Evolutionary conservation across 2,329 filamentous ascomycete genomes (phyloP), one percentile per base, ranked within the genome.

Genomic region (Stagonosporopsis cucurbitacearum): DNA sequence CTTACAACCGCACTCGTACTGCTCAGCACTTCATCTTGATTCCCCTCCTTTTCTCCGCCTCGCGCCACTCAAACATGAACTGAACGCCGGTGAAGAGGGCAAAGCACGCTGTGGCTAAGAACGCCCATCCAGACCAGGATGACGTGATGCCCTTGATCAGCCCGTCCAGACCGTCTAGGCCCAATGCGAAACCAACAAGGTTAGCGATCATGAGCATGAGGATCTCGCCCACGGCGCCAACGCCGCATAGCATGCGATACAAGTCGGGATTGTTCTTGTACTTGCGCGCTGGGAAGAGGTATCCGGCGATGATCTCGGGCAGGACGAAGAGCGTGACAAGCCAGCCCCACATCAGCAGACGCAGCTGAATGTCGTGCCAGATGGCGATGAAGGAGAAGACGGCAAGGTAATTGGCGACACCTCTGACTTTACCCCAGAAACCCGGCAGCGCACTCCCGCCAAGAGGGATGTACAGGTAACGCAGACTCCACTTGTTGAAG

Each of bases 151-250:
- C 88, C 54, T 82, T 80, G 9, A 96, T 73, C 45, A 98, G 86
- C 26, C 84, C 89, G 74, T 90, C 85, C 70, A 98, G 66, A 0
- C 96, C 95, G 70, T 99, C 95, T 45, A 97, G 64, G 0, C 96
- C 96, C 12, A 99, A 84, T 0, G 94, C 95, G 76, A 98, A 99
- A 0, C 95, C 95, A 11, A 99, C 92, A 17, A 99, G 79, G 72
- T 99, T 99, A 15, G 94, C 95, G 40, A 85, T 84, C 84, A 98
- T 96, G 90, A 99, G 95, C 89, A 97, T 92, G 43, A 98, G 78
- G 22, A 96, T 84, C 66, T 97, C 97, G 0, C 78, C 85, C 3
- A 97, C 91, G 0, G 87, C 91, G 2, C 94, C 95, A 15, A 90
- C 74, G 6, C 90, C 90, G 74, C 90, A 93, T 2, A 98, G 72